phyloP scores from a whole-genome alignment of 345 rosid species.

The Syzygium oleosum region DNA sequence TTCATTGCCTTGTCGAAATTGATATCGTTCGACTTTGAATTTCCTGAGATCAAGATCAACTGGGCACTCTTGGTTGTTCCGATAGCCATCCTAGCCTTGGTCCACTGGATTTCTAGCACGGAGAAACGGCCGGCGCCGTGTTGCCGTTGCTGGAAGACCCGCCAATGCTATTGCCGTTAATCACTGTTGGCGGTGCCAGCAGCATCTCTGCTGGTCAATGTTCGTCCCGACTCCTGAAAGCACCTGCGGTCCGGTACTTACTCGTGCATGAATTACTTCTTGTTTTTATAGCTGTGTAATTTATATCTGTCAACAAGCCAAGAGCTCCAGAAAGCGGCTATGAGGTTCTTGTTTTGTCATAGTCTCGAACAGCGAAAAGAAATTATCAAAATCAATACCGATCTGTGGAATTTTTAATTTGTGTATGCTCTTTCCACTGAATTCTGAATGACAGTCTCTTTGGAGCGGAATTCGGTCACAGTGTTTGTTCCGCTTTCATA shows the following conservation, averaged over 20 bases:
- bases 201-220: background rate
- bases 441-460: background rate
- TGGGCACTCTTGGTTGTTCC: conserved; percentile 30
- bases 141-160: conserved; percentile 5
- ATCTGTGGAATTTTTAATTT: background rate
- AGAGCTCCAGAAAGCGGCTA: background rate
- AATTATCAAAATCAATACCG: background rate
- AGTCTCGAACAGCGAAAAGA: background rate
- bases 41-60: conserved; percentile 21
- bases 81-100: background rate
- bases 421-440: background rate
- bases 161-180: conserved; percentile 4
- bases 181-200: background rate
- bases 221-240: background rate
- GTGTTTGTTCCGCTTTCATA: background rate
- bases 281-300: background rate
- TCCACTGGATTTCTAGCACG: background rate
- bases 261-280: background rate
- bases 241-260: background rate
- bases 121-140: background rate
- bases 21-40: conserved; percentile 21
- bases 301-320: background rate
- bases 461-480: background rate
- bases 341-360: background rate
- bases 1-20: conserved; percentile 30